Conservation (phyloP, 2,329 filamentous ascomycete genomes). For the Pseudogymnoascus pannorum region DNA sequence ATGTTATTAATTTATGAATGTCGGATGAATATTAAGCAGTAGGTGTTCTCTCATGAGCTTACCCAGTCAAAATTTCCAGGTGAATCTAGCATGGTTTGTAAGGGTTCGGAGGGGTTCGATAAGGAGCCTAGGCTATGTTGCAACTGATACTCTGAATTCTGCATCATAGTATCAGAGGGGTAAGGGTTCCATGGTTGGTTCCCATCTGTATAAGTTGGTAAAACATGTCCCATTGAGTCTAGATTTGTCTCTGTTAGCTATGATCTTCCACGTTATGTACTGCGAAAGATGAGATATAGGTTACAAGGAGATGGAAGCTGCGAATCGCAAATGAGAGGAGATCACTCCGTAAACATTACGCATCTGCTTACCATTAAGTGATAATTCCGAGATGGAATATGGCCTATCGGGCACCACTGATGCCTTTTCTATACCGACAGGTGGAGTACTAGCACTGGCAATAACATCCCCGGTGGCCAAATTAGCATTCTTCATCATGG, state of each 20-base stretch:
- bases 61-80: conserved; percentile 23
- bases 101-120: conserved; percentile 10
- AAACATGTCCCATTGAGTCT: neutral
- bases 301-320: neutral
- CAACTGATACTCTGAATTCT: neutral
- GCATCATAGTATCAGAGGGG: neutral
- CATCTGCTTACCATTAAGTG: conserved; percentile 12
- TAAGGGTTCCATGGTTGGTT: neutral
- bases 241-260: neutral
- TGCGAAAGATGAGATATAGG: neutral
- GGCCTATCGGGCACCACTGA: neutral
- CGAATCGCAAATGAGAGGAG: too few species aligned
- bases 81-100: conserved; percentile 17
- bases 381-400: conserved; percentile 9
- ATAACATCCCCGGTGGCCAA: neutral
- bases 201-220: neutral
- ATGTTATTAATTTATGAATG: neutral
- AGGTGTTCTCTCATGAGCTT: conserved; percentile 9
- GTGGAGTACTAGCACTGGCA: neutral
- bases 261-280: neutral
- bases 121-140: conserved; percentile 1
- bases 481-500: conserved; percentile 20
- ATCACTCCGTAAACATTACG: neutral
- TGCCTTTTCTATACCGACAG: neutral
- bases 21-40: neutral